phyloP scores from a whole-genome alignment of 192 early-diverging fungal species.

The Bifiguratus adelaidae region DNA sequence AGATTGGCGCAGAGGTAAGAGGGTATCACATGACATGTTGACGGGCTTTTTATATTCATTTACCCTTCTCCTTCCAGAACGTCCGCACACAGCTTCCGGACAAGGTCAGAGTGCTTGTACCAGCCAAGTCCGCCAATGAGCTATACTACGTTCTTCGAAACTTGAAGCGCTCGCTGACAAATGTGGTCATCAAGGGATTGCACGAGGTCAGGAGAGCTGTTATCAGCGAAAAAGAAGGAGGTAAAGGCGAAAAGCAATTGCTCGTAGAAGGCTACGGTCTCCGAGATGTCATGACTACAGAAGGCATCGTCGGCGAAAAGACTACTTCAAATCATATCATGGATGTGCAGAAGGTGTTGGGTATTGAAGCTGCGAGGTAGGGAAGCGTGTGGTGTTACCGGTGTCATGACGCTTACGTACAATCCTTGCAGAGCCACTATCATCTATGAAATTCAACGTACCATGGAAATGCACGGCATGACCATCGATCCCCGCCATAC shows the following conservation, averaged over 20 bases:
- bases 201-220: conserved; percentile 77
- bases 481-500: conserved; percentile 92
- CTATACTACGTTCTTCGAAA: conserved; percentile 67
- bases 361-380: conserved; percentile 90
- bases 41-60: no score
- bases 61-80: conserved; percentile 25
- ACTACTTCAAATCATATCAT: conserved; percentile 88
- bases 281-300: conserved; percentile 88
- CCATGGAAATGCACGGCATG: conserved; percentile 85
- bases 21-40: no score
- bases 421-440: conserved; percentile 54
- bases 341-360: conserved; percentile 82
- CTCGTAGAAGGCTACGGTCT: conserved; percentile 92
- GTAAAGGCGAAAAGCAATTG: conserved; percentile 50
- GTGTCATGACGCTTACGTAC: not conserved
- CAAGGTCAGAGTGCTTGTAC: conserved; percentile 56
- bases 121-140: conserved; percentile 42
- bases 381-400: not conserved
- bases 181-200: conserved; percentile 84
- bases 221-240: conserved; percentile 56
- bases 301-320: conserved; percentile 73
- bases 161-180: conserved; percentile 76
- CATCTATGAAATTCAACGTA: conserved; percentile 77
- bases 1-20: conserved; percentile 56
- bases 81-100: conserved; percentile 48